Conservation (phyloP, 495 filamentous ascomycete species). For the Neurospora sp. region DNA sequence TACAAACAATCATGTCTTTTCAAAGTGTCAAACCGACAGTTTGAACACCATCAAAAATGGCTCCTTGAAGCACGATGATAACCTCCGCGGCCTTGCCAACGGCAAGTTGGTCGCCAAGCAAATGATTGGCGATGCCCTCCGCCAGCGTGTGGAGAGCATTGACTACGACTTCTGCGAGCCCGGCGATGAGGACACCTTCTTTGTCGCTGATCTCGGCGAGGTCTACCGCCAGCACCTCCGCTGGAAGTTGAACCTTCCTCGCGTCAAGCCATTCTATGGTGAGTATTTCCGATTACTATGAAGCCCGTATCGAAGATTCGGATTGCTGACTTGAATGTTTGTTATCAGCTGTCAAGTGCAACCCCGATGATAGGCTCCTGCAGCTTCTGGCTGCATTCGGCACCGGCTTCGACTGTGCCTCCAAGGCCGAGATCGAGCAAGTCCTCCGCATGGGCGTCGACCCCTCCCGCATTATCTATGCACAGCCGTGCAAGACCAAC, state of each 20-base stretch:
- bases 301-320: not conserved
- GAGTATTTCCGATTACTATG: constrained; percentile 21
- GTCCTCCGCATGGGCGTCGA: constrained; percentile 77
- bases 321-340: constrained; percentile 1
- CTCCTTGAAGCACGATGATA: constrained; percentile 22
- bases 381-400: constrained; percentile 78
- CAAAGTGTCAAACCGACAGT: not conserved
- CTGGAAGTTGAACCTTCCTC: constrained; percentile 89
- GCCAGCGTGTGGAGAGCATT: constrained; percentile 67
- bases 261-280: constrained; percentile 97
- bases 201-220: constrained; percentile 95
- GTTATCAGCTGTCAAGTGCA: constrained; percentile 85
- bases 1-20: constrained; percentile 36
- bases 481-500: constrained; percentile 98
- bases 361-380: constrained; percentile 84
- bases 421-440: constrained; percentile 90
- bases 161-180: constrained; percentile 76
- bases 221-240: constrained; percentile 96
- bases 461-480: constrained; percentile 92
- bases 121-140: constrained; percentile 70
- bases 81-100: constrained; percentile 5
- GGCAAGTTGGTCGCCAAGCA: constrained; percentile 33
- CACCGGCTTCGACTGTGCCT: constrained; percentile 96
- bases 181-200: constrained; percentile 94
- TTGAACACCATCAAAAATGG: constrained; percentile 28